phyloP scores from a whole-genome alignment of 108 stramenopile species.

The Nitzschia sp. region DNA sequence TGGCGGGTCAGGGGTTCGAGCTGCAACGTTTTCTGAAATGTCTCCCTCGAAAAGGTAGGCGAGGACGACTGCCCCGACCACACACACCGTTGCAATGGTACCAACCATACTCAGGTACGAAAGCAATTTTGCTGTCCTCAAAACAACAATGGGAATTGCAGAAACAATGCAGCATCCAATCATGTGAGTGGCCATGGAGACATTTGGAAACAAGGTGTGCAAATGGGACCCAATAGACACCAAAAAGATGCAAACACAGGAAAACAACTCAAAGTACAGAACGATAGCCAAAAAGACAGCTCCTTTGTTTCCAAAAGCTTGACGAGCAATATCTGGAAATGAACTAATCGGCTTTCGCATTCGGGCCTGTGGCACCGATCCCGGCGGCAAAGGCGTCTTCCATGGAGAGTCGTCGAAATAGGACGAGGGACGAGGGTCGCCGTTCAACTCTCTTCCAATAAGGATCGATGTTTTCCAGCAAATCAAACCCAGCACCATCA shows the following conservation, averaged over 20 bases:
- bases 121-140: slow-evolving; percentile 64
- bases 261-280: slow-evolving; percentile 82
- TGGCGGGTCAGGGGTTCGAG: slow-evolving; percentile 8
- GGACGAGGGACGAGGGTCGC: slow-evolving; percentile 62
- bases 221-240: slow-evolving; percentile 77
- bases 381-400: slow-evolving; percentile 46
- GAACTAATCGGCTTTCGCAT: slow-evolving; percentile 63
- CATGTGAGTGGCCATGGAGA: slow-evolving; percentile 57
- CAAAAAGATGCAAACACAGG: slow-evolving; percentile 76
- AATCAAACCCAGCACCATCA: slow-evolving; percentile 42
- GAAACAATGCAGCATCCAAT: slow-evolving; percentile 48
- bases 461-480: slow-evolving; percentile 74
- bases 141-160: slow-evolving; percentile 56
- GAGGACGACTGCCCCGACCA: slow-evolving; percentile 57
- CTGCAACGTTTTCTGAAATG: slow-evolving; percentile 38
- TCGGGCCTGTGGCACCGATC: slow-evolving; percentile 43
- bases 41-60: slow-evolving; percentile 51
- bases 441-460: slow-evolving; percentile 73
- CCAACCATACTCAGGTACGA: slow-evolving; percentile 74
- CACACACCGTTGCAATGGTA: slow-evolving; percentile 67
- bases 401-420: slow-evolving; percentile 55
- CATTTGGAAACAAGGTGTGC: slow-evolving; percentile 55
- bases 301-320: slow-evolving; percentile 63
- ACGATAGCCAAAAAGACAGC: slow-evolving; percentile 55
- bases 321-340: slow-evolving; percentile 77